Conservation (phyloP, 108 stramenopile genomes). For the Cylindrotheca closterium region DNA sequence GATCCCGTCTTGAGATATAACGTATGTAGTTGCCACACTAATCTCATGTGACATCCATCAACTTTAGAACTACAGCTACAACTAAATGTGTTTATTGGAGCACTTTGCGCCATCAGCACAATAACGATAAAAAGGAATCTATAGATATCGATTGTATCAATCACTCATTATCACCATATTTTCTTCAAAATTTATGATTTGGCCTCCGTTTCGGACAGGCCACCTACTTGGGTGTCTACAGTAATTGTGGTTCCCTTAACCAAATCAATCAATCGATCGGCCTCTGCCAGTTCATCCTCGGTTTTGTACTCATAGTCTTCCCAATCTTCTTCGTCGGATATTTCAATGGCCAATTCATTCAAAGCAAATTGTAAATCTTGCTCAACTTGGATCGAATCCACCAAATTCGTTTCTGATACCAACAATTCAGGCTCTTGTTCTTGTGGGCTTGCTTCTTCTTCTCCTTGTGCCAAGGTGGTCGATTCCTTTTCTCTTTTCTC, state of each 20-base stretch:
- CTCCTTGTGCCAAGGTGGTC: slow-evolving; percentile 40
- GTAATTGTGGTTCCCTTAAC: slow-evolving; percentile 10
- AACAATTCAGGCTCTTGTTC: background rate
- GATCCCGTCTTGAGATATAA: too few relatives aligned
- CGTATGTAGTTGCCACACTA: too few relatives aligned
- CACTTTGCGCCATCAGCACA: too few relatives aligned
- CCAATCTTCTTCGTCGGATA: slow-evolving; percentile 41
- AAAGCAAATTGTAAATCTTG: slow-evolving; percentile 25
- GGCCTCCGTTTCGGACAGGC: too few relatives aligned
- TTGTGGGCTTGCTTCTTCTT: slow-evolving; percentile 14
- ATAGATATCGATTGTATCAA: too few relatives aligned
- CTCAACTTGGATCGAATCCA: background rate
- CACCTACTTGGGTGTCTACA: too few relatives aligned
- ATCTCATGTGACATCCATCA: too few relatives aligned
- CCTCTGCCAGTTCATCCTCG: slow-evolving; percentile 47
- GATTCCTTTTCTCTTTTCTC: slow-evolving; percentile 50
- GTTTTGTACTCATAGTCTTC: slow-evolving; percentile 46
- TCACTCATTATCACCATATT: too few relatives aligned
- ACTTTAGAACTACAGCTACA: too few relatives aligned
- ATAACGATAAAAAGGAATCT: too few relatives aligned
- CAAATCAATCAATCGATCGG: slow-evolving; percentile 25
- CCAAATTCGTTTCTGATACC: background rate
- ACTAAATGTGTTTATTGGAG: too few relatives aligned
- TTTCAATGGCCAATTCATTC: slow-evolving; percentile 32
- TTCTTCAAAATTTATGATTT: too few relatives aligned